Evolutionary conservation across 805 yeast genomes (phyloP).

Genomic region (Zygoascus bituminiphila): DNA sequence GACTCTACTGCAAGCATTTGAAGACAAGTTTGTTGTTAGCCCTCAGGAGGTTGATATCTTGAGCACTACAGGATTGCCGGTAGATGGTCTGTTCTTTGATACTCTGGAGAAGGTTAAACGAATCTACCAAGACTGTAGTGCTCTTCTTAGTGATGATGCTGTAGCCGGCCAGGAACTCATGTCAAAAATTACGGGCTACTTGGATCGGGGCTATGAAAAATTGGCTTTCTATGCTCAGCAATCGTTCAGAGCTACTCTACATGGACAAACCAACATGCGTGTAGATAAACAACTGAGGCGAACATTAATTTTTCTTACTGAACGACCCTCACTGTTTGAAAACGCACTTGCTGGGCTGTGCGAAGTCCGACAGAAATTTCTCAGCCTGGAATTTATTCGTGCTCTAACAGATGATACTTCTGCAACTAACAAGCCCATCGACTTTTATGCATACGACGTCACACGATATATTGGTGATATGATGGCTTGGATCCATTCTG

Average conservation of each 20-base stretch:
- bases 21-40: conserved; percentile 54
- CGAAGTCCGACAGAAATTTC: conserved; percentile 54
- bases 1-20: conserved; percentile 29
- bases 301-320: conserved; percentile 25
- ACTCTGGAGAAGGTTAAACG: conserved; percentile 52
- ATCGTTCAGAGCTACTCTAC: conserved; percentile 17
- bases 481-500: conserved; percentile 77
- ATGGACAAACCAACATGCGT: conserved; percentile 13
- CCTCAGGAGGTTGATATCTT: conserved; percentile 65
- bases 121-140: conserved; percentile 60
- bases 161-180: conserved; percentile 50
- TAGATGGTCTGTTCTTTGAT: conserved; percentile 48
- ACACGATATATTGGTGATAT: conserved; percentile 77
- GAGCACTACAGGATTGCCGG: conserved; percentile 23
- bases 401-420: conserved; percentile 26
- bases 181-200: conserved; percentile 43
- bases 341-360: conserved; percentile 55
- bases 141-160: conserved; percentile 45
- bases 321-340: conserved; percentile 39
- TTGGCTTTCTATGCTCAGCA: conserved; percentile 37
- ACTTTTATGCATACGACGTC: conserved; percentile 69
- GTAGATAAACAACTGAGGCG: conserved; percentile 18
- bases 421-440: conserved; percentile 39
- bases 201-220: conserved; percentile 48
- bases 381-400: conserved; percentile 57